phyloP scores from a whole-genome alignment of 1,284 basidiomycete genomes.

The Gymnopus androsaceus region DNA sequence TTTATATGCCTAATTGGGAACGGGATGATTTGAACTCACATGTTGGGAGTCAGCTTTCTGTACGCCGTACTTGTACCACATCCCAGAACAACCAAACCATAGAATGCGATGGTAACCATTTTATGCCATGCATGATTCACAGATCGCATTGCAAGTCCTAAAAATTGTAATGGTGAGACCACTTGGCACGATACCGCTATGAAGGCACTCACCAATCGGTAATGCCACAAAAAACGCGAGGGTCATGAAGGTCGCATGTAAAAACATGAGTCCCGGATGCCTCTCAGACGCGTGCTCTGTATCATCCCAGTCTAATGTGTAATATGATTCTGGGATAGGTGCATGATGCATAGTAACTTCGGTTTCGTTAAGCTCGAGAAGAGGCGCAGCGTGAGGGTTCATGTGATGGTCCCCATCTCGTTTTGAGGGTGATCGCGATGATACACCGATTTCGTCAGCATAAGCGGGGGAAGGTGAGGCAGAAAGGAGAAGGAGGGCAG shows the following conservation, averaged over 20 bases:
- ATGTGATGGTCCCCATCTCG: constrained; percentile 43
- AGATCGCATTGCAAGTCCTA: constrained; percentile 76
- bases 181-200: constrained; percentile 1
- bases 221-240: constrained; percentile 77
- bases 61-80: constrained; percentile 67
- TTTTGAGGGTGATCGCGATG: not conserved
- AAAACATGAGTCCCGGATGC: constrained; percentile 64
- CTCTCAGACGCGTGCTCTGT: constrained; percentile 43
- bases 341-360: constrained; percentile 62
- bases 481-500: constrained; percentile 35
- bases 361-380: constrained; percentile 71
- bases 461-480: constrained; percentile 29
- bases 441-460: constrained; percentile 1
- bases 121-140: constrained; percentile 66
- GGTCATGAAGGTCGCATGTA: constrained; percentile 69
- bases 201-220: constrained; percentile 61
- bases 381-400: constrained; percentile 50
- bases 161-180: not conserved
- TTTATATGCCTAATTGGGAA: constrained; percentile 13
- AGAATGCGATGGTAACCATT: constrained; percentile 59
- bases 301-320: constrained; percentile 70
- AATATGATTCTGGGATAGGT: constrained; percentile 77
- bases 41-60: constrained; percentile 73
- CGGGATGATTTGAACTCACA: constrained; percentile 67
- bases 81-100: constrained; percentile 55